Evolutionary conservation across 805 yeast genomes (phyloP), one percentile per base, ranked within the genome.

Genomic region (Candida multigemmis): DNA sequence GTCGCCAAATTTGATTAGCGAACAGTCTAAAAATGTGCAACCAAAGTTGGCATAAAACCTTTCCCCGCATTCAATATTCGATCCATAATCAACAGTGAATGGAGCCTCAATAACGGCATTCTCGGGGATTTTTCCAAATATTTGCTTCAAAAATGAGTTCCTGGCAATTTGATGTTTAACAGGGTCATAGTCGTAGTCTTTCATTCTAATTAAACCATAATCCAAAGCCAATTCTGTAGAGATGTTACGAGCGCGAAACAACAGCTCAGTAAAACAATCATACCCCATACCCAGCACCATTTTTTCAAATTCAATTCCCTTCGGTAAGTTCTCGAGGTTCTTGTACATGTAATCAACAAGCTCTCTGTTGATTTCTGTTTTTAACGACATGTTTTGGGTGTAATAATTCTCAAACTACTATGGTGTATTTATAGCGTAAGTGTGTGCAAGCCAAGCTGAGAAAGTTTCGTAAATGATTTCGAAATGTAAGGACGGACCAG

Each of bases 21-120:
- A 63, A 37, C 76, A 68, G 46, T 80, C 87, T 22, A 80, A 53
- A 25, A 77, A 51, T 1, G 67, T 60, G 22, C 50, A 36, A 35
- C 71, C 72, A 63, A 70, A 74, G 50, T 80, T 80, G 19, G 69
- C 60, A 41, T 74, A 79, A 46, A 75, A 71, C 16, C 53, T 46
- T 31, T 74, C 66, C 2, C 85, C 87, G 11, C 77, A 36, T 10
- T 44, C 47, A 19, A 68, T 54, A 48, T 79, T 80, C 46, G 58
- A 68, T 0, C 87, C 89, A 41, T 77, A 79, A 46, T 80, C 87
- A 22, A 75, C 70, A 34, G 36, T 55, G 39, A 72, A 65, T 5
- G 84, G 84, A 2, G 76, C 65, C 48, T 77, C 83, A 19, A 75
- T 43, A 33, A 48, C 58, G 9, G 47, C 33, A 26, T 53, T 49